Conservation (phyloP, 2,329 filamentous ascomycete genomes). For the Elsinoe australis region DNA sequence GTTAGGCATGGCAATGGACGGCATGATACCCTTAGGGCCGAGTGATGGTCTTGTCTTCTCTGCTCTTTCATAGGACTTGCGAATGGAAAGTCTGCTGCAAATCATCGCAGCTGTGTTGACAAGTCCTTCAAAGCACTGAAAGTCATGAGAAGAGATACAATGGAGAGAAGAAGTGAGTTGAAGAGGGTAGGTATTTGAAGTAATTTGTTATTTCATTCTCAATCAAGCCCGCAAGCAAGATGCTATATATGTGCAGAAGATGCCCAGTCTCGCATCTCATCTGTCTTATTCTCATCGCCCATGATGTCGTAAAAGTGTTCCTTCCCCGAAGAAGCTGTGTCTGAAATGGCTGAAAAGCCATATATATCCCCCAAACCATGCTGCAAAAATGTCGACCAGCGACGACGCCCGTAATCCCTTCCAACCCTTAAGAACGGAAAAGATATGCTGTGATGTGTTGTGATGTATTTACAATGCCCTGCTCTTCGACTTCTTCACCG, state of each 20-base stretch:
- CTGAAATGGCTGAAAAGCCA: not conserved
- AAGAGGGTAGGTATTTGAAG: no score
- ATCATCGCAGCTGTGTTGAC: no score
- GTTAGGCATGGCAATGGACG: no score
- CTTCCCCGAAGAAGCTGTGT: not conserved
- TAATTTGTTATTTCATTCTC: no score
- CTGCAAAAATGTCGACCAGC: constrained; percentile 11
- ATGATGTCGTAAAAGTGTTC: not conserved
- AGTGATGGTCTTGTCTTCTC: not conserved
- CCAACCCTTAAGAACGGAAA: not conserved
- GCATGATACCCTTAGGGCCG: not conserved
- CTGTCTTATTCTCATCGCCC: not conserved
- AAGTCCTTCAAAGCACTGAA: no score
- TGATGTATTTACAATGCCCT: not conserved
- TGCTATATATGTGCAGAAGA: not conserved
- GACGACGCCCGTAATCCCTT: not conserved
- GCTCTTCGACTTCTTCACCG: not conserved
- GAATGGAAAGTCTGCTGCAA: no score
- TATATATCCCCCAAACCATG: no score
- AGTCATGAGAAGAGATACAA: no score
- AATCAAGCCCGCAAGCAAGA: no score
- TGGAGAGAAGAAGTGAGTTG: no score
- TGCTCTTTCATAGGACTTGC: not conserved
- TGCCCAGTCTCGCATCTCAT: not conserved
- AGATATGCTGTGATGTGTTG: no score